phyloP scores from a whole-genome alignment of 208 protist species.

The Herpetomonas samuelpessoai region DNA sequence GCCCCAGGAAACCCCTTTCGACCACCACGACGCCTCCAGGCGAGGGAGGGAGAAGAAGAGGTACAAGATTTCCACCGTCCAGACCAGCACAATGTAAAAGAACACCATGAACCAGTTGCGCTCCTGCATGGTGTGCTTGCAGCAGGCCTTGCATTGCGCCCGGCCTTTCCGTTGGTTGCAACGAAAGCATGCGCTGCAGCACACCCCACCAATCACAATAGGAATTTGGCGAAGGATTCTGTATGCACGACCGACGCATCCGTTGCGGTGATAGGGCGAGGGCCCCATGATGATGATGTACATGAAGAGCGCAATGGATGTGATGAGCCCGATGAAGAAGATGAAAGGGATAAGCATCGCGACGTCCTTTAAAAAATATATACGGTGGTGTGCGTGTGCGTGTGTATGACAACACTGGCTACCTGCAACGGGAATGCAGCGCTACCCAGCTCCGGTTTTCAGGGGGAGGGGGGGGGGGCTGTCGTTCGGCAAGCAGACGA shows the following conservation, averaged over 20 bases:
- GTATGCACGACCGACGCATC: conserved; percentile 70
- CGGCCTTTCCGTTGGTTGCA: conserved; percentile 44
- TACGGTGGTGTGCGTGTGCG: neutral
- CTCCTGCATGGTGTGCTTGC: conserved; percentile 37
- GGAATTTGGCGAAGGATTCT: conserved; percentile 29
- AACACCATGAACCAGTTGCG: conserved; percentile 81
- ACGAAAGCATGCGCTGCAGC: conserved; percentile 41
- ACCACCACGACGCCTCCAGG: conserved; percentile 35
- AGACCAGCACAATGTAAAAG: conserved; percentile 87
- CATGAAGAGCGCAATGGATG: conserved; percentile 47
- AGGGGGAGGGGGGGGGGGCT: neutral
- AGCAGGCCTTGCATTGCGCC: conserved; percentile 28
- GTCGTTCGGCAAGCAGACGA: no score
- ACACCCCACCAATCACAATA: conserved; percentile 32
- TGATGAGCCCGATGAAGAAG: conserved; percentile 32
- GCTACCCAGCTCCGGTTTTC: no score
- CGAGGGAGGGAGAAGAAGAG: conserved; percentile 53
- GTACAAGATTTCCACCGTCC: conserved; percentile 79
- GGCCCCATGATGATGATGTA: conserved; percentile 91
- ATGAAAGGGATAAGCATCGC: conserved; percentile 26
- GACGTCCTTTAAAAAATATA: no score
- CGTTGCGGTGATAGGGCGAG: conserved; percentile 83
- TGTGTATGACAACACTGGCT: neutral
- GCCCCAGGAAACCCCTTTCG: conserved; percentile 52
- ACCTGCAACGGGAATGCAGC: no score